A percentile compares a stretch with the other conserved stretches of the same genome.
Evolutionary conservation across 2,329 filamentous ascomycete species (phyloP).

Genomic region (Neofusicoccum laricinum): DNA sequence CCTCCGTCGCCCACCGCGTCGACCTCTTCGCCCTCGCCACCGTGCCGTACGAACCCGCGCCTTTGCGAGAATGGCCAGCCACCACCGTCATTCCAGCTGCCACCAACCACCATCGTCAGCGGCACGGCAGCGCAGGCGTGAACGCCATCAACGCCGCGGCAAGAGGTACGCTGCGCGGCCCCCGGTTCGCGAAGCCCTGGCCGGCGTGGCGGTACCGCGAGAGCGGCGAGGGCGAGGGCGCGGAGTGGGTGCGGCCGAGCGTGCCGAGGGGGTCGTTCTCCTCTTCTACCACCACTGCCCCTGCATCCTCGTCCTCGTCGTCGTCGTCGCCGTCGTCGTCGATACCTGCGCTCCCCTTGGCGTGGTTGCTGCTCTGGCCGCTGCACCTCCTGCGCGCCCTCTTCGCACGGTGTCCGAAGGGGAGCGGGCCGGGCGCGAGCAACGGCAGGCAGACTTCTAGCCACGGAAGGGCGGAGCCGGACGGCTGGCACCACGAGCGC

Average conservation of each 20-base stretch:
- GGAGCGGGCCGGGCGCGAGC: too few relatives aligned
- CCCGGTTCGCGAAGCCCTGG: not conserved
- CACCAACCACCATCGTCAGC: too few relatives aligned
- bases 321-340: too few relatives aligned
- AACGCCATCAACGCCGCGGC: not conserved
- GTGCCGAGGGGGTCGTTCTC: not conserved
- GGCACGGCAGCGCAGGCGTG: not conserved
- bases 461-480: too few relatives aligned
- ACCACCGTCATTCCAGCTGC: not conserved
- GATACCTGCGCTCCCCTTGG: too few relatives aligned
- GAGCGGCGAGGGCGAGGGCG: not conserved
- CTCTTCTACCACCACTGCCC: not conserved
- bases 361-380: too few relatives aligned
- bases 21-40: conserved; percentile 1
- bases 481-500: not conserved
- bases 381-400: too few relatives aligned
- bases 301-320: not conserved
- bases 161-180: too few relatives aligned
- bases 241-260: conserved; percentile 5
- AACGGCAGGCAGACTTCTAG: too few relatives aligned
- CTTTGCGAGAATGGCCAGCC: not conserved
- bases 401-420: too few relatives aligned
- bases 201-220: not conserved
- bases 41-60: not conserved
- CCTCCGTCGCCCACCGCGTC: not conserved